Percentiles rank a stretch among this genome's conserved stretches.
Conservation (phyloP, 2,329 filamentous ascomycete species). For the Neurospora crassa region DNA sequence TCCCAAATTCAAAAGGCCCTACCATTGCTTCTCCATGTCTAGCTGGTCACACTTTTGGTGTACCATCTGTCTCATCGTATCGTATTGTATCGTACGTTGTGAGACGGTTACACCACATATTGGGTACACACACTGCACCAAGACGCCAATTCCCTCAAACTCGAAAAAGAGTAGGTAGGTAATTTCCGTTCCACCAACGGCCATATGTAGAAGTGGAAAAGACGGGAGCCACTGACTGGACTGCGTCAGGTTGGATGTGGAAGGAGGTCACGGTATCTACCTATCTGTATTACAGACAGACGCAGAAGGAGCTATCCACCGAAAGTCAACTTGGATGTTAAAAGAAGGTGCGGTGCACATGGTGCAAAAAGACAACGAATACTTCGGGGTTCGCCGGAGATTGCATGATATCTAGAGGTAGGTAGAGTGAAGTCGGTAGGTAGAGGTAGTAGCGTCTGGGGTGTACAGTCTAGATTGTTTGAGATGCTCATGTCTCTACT, state of each 20-base stretch:
- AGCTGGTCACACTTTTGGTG: not conserved
- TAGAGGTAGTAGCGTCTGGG: not conserved
- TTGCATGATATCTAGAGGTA: not conserved
- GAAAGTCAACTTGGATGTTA: not conserved
- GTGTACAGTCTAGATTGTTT: not conserved
- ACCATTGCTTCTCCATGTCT: not conserved
- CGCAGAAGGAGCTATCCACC: not conserved
- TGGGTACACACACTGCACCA: not conserved
- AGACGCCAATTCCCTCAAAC: not conserved
- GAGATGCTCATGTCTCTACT: not conserved
- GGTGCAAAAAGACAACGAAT: not conserved
- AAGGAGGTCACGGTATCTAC: too few relatives aligned
- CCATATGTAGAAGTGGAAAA: not conserved
- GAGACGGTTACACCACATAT: not conserved
- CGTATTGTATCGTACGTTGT: not conserved
- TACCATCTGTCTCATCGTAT: not conserved
- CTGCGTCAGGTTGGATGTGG: too few relatives aligned
- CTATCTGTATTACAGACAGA: not conserved
- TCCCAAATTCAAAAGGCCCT: not conserved
- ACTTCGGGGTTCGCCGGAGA: not conserved
- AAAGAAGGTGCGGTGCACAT: not conserved
- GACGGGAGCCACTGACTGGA: not conserved
- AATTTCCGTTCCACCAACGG: not conserved
- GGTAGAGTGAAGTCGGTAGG: not conserved
- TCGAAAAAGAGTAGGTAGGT: not conserved